Conservation (phyloP, 371 early-diverging fungal species). For the Apophysomyces ossiformis region DNA sequence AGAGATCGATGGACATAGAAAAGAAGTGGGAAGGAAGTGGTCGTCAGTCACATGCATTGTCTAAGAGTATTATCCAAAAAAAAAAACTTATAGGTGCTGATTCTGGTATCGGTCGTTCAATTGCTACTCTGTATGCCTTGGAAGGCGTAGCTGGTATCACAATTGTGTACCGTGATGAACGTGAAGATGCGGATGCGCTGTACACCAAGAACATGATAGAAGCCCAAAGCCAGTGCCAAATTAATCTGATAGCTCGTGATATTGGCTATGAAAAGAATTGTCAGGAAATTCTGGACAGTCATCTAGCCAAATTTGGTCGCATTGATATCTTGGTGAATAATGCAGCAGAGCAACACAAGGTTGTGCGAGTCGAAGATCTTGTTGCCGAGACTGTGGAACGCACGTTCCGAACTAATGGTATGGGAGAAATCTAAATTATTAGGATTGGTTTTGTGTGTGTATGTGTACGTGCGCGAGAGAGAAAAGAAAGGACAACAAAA, state of each 20-base stretch:
- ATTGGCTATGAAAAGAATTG: constrained; percentile 52
- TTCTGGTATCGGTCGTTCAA: constrained; percentile 53
- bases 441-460: too few relatives aligned
- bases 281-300: constrained; percentile 48
- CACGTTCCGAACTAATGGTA: constrained; percentile 61
- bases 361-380: constrained; percentile 41
- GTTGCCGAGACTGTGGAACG: constrained; percentile 41
- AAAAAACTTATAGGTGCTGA: constrained; percentile 38
- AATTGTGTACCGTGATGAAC: constrained; percentile 55
- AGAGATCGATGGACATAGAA: not conserved
- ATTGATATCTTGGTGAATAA: constrained; percentile 69
- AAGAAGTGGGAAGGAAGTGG: too few relatives aligned
- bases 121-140: constrained; percentile 52
- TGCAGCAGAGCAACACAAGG: constrained; percentile 64
- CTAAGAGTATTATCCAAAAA: not conserved
- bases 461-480: not conserved
- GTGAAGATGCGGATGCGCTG: constrained; percentile 52
- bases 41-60: too few relatives aligned
- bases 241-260: constrained; percentile 52
- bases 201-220: constrained; percentile 54
- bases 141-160: constrained; percentile 56
- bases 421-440: not conserved
- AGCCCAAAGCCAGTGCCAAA: constrained; percentile 44
- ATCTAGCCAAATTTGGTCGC: constrained; percentile 49
- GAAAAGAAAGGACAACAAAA: not conserved